Conservation (phyloP, 2,329 filamentous ascomycete species). For the Sclerotinia borealis region DNA sequence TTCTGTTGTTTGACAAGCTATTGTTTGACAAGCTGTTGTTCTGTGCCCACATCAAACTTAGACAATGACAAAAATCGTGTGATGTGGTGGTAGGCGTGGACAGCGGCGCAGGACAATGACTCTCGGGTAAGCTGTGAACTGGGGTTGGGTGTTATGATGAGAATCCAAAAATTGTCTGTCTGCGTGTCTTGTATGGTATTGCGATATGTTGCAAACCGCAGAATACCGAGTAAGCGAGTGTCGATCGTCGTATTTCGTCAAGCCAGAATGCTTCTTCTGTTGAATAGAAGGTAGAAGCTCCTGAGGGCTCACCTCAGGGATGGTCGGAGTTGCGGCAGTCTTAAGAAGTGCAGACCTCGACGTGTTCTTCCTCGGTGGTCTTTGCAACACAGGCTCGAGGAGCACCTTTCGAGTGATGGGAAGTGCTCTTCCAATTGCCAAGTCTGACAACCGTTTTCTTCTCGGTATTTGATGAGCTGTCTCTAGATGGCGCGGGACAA, state of each 20-base stretch:
- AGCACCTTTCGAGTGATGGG: neutral
- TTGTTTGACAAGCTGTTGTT: too few species aligned
- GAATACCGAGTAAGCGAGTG: neutral
- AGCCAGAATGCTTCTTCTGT: neutral
- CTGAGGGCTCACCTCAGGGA: neutral
- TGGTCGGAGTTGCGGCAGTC: neutral
- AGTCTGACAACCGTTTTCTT: too few species aligned
- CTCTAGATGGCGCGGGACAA: too few species aligned
- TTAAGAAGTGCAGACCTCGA: neutral
- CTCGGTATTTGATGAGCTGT: too few species aligned
- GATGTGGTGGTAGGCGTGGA: neutral
- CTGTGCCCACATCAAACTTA: too few species aligned
- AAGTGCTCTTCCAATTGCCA: slow-evolving; percentile 9
- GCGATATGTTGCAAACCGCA: neutral
- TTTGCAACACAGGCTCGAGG: neutral
- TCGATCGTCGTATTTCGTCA: too few species aligned
- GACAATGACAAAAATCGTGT: too few species aligned
- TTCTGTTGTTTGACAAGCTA: too few species aligned
- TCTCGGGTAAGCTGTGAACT: neutral
- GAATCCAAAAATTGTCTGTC: neutral
- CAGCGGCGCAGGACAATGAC: neutral
- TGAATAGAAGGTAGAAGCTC: neutral
- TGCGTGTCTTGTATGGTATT: neutral
- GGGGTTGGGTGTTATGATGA: neutral
- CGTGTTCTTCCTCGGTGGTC: too few species aligned